Conservation (phyloP, 495 filamentous ascomycete species). For the Sabuloglossum arenarium region DNA sequence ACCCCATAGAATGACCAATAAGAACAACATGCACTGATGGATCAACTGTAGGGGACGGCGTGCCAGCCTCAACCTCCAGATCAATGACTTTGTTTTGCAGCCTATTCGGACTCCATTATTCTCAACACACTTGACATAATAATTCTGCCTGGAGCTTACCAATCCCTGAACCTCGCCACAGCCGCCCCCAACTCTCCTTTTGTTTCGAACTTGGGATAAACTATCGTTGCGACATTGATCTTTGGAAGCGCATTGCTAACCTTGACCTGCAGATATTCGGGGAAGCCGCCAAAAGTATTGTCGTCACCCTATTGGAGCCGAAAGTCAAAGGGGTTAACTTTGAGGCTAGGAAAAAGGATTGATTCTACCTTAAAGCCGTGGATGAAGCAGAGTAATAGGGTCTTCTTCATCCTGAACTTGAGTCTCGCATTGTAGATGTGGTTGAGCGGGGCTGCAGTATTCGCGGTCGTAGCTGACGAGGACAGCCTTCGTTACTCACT, state of each 20-base stretch:
- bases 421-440: neutral
- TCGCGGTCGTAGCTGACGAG: neutral
- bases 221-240: slow-evolving; percentile 42
- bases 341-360: neutral
- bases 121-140: neutral
- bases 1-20: slow-evolving; percentile 84
- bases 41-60: slow-evolving; percentile 70
- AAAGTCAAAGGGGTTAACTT: neutral
- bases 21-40: slow-evolving; percentile 71
- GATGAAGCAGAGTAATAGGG: slow-evolving; percentile 76
- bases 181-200: slow-evolving; percentile 66
- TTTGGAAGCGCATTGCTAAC: slow-evolving; percentile 52
- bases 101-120: slow-evolving; percentile 25
- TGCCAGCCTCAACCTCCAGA: slow-evolving; percentile 66
- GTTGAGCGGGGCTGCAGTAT: neutral
- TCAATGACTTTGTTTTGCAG: slow-evolving; percentile 85
- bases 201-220: slow-evolving; percentile 87
- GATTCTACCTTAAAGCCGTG: slow-evolving; percentile 82
- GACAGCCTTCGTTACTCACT: neutral
- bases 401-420: slow-evolving; percentile 54
- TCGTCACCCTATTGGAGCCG: slow-evolving; percentile 46
- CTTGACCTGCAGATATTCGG: slow-evolving; percentile 48
- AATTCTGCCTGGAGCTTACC: slow-evolving; percentile 26
- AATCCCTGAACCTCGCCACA: slow-evolving; percentile 67
- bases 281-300: slow-evolving; percentile 66